Evolutionary conservation across 1,284 basidiomycete species (phyloP).

Genomic region (Cryptococcus neoformans): DNA sequence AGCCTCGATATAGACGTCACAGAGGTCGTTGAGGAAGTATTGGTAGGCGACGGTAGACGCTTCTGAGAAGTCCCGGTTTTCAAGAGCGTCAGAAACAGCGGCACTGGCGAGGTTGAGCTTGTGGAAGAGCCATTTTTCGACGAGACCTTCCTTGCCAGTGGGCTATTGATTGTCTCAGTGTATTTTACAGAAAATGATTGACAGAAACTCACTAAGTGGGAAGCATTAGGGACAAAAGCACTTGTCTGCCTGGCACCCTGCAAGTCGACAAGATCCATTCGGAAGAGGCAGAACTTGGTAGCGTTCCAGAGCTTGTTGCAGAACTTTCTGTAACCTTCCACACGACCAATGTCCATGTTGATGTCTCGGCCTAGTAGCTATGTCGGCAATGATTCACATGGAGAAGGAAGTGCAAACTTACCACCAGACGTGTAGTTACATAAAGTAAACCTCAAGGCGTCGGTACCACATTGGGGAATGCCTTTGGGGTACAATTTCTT

Average conservation of each 20-base stretch:
- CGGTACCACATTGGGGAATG: slow-evolving; percentile 97
- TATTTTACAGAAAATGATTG: no score
- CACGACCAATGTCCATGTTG: slow-evolving; percentile 91
- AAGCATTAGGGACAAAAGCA: slow-evolving; percentile 69
- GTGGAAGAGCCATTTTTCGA: slow-evolving; percentile 94
- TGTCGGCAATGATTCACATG: background rate
- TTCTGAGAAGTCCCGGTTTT: slow-evolving; percentile 86
- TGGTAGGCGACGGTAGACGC: slow-evolving; percentile 74
- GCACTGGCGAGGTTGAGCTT: slow-evolving; percentile 80
- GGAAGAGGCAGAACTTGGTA: slow-evolving; percentile 96
- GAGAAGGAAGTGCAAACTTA: no score
- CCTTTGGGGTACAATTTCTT: slow-evolving; percentile 99
- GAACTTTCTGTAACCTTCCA: slow-evolving; percentile 99
- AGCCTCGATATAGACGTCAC: slow-evolving; percentile 98
- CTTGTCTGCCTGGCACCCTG: slow-evolving; percentile 51
- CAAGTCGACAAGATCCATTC: slow-evolving; percentile 62
- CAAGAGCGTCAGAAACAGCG: slow-evolving; percentile 72
- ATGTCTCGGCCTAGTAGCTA: slow-evolving; percentile 72
- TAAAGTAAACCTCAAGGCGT: slow-evolving; percentile 91
- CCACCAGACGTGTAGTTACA: slow-evolving; percentile 88
- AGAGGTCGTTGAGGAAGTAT: slow-evolving; percentile 98
- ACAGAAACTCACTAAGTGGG: no score
- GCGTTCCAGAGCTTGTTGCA: slow-evolving; percentile 99
- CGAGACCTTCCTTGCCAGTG: slow-evolving; percentile 83
- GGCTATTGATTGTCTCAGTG: no score